Conservation (phyloP, 1,284 basidiomycete genomes). For the Coniferiporia sulphurascens region DNA sequence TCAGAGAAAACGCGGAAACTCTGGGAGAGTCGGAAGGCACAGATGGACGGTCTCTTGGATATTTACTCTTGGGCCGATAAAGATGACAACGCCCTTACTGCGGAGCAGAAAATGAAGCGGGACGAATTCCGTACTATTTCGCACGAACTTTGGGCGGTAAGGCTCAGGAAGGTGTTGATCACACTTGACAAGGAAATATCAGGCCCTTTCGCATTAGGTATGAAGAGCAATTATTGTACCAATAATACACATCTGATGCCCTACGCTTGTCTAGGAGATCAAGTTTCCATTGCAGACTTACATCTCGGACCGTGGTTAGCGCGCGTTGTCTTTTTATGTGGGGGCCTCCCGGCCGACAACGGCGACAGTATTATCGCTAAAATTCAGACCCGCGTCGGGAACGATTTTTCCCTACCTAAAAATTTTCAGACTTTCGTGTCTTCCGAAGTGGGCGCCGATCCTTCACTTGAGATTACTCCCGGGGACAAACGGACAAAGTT, state of each 20-base stretch:
- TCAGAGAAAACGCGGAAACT: conserved; percentile 58
- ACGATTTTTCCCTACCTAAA: conserved; percentile 40
- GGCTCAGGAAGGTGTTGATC: conserved; percentile 39
- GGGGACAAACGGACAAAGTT: conserved; percentile 40
- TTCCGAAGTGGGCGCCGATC: conserved; percentile 7
- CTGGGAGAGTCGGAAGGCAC: conserved; percentile 51
- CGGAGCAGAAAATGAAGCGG: conserved; percentile 28
- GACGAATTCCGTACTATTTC: conserved; percentile 34
- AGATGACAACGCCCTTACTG: conserved; percentile 32
- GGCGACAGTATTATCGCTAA: conserved; percentile 45
- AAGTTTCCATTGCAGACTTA: conserved; percentile 75
- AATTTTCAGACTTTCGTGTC: conserved; percentile 29
- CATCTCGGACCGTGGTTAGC: conserved; percentile 78
- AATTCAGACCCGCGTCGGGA: conserved; percentile 47
- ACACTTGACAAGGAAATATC: conserved; percentile 55
- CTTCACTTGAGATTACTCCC: conserved; percentile 14
- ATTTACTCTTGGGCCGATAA: conserved; percentile 44
- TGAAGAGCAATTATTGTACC: conserved; percentile 19
- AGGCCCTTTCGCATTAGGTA: conserved; percentile 71
- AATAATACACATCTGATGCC: conserved; percentile 16
- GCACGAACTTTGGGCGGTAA: conserved; percentile 38
- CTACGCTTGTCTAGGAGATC: conserved; percentile 52
- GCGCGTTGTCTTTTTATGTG: conserved; percentile 53
- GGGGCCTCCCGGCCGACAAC: conserved; percentile 44
- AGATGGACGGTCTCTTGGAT: conserved; percentile 39